Evolutionary conservation across 2,329 filamentous ascomycete species (phyloP).

Genomic region (Magnaporthiopsis rhizophila): DNA sequence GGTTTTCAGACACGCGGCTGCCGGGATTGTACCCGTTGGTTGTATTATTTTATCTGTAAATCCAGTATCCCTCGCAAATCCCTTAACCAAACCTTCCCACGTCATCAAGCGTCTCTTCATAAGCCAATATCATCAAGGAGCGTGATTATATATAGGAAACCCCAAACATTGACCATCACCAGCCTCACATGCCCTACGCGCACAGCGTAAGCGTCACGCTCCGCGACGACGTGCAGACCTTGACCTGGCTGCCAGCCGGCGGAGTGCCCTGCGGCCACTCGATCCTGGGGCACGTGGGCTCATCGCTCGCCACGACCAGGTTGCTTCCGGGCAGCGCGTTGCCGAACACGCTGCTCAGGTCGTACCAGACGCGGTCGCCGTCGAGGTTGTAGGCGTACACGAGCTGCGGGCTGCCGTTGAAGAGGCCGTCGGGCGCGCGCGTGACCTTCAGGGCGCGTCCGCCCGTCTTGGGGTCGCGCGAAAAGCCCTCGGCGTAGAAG

Average conservation of each 20-base stretch:
- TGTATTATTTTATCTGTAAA: too few species aligned
- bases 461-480: constrained; percentile 27
- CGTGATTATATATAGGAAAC: background rate
- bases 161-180: background rate
- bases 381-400: constrained; percentile 32
- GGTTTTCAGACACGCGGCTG: too few species aligned
- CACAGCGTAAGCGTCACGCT: constrained; percentile 30
- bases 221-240: constrained; percentile 23
- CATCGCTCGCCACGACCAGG: constrained; percentile 21
- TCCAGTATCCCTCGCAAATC: too few species aligned
- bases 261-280: constrained; percentile 26
- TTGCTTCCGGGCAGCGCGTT: constrained; percentile 26
- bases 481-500: constrained; percentile 25
- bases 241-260: constrained; percentile 29
- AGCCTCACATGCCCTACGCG: constrained; percentile 10
- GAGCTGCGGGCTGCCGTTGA: constrained; percentile 30
- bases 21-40: too few species aligned
- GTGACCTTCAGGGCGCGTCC: constrained; percentile 32
- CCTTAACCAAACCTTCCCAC: too few species aligned
- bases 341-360: constrained; percentile 32
- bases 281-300: constrained; percentile 25
- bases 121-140: too few species aligned
- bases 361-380: constrained; percentile 27
- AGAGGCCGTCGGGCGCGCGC: constrained; percentile 25
- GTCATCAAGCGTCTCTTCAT: too few species aligned